phyloP scores from a whole-genome alignment of 83 land plant species.

The Diphasiastrum complanatum region DNA sequence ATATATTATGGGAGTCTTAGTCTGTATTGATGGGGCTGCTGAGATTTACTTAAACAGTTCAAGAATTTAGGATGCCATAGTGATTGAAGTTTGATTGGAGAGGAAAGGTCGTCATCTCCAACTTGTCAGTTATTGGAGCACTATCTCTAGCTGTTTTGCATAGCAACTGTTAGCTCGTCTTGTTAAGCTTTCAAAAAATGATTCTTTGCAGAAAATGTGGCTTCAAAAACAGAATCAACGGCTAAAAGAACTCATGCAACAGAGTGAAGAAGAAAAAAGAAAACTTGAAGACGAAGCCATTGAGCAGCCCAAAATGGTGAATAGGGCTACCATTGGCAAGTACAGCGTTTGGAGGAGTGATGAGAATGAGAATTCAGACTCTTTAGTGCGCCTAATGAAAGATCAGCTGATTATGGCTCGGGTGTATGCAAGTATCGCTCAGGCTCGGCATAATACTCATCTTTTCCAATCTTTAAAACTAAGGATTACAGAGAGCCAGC shows the following conservation, averaged over 20 bases:
- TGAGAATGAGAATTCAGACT: slow-evolving; percentile 74
- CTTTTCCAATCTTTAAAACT: slow-evolving; percentile 42
- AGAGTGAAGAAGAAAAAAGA: slow-evolving; percentile 48
- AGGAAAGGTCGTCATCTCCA: too few relatives aligned
- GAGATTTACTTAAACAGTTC: too few relatives aligned
- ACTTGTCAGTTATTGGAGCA: too few relatives aligned
- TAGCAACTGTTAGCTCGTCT: too few relatives aligned
- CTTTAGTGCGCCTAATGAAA: slow-evolving; percentile 64
- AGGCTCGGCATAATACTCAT: slow-evolving; percentile 40
- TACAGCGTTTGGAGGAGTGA: slow-evolving; percentile 89
- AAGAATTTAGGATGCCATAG: too few relatives aligned
- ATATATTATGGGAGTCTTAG: too few relatives aligned
- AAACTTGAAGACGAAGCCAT: slow-evolving; percentile 85
- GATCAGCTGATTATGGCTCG: slow-evolving; percentile 94
- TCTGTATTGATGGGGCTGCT: too few relatives aligned
- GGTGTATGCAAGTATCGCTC: slow-evolving; percentile 58
- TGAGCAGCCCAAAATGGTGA: slow-evolving; percentile 74
- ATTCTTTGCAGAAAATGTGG: slow-evolving; percentile 67
- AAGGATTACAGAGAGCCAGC: slow-evolving; percentile 54
- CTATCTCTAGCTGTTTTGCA: too few relatives aligned
- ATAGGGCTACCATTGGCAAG: slow-evolving; percentile 69
- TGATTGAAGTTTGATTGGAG: too few relatives aligned
- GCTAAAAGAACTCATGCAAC: slow-evolving; percentile 51
- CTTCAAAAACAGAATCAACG: slow-evolving; percentile 56
- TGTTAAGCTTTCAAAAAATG: too few relatives aligned